Percentiles rank a stretch among this genome's conserved stretches.
These are phyloP conservation scores for Wickerhamiella nectarea DNA, from an alignment of 805 yeast species.

Conservation along the genomic window DNA sequence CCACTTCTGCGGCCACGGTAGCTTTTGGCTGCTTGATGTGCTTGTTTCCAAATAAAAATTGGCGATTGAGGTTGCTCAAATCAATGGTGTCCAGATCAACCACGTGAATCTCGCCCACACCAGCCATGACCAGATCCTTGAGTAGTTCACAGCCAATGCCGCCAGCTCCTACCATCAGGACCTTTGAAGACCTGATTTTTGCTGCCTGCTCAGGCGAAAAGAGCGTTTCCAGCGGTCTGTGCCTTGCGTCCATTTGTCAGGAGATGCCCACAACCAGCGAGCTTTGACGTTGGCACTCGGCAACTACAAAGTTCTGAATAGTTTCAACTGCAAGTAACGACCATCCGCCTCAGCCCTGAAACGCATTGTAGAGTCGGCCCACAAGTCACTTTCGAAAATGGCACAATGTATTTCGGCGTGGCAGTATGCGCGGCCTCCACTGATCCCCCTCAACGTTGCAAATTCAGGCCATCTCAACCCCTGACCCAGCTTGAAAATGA, in stretches of 20 bases:
- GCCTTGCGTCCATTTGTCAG: conserved; percentile 4
- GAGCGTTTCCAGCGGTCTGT: conserved; percentile 6
- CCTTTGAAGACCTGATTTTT: conserved; percentile 22
- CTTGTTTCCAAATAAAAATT: conserved; percentile 74
- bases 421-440: too few species aligned
- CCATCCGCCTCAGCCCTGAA: too few species aligned
- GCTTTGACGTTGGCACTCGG: too few species aligned
- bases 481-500: too few species aligned
- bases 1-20: conserved; percentile 71
- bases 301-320: too few species aligned
- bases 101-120: conserved; percentile 29
- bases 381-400: too few species aligned
- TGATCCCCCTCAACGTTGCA: too few species aligned
- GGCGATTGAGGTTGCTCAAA: conserved; percentile 81
- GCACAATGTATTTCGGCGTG: too few species aligned
- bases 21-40: conserved; percentile 87
- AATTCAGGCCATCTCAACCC: too few species aligned
- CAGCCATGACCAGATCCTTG: conserved; percentile 95
- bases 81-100: conserved; percentile 94
- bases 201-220: conserved; percentile 15
- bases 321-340: too few species aligned
- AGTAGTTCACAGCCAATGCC: conserved; percentile 99
- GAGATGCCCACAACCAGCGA: too few species aligned
- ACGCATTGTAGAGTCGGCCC: too few species aligned
- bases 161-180: conserved; percentile 94